Evolutionary conservation across 352 stramenopile species (phyloP).

Genomic region (Phytopythium delawarense): DNA sequence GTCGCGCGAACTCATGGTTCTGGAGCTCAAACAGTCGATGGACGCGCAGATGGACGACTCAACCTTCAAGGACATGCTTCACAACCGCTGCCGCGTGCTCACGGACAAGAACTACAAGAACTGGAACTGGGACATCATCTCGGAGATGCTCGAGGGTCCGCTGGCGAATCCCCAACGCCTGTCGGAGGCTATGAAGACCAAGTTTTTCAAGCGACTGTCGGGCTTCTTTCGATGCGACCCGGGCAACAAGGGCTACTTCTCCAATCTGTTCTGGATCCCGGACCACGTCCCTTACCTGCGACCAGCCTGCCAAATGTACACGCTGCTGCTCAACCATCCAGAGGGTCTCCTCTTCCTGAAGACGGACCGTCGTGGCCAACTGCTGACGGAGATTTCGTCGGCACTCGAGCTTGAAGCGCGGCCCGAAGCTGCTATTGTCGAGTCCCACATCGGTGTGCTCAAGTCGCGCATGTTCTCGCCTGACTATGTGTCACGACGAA

Average conservation of each 20-base stretch:
- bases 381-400: conserved; percentile 83
- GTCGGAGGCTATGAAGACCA: conserved; percentile 90
- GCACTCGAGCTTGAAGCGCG: conserved; percentile 80
- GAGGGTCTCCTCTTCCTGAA: conserved; percentile 87
- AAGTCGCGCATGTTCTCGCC: conserved; percentile 88
- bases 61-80: conserved; percentile 88
- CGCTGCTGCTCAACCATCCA: conserved; percentile 79
- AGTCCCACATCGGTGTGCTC: conserved; percentile 84
- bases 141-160: conserved; percentile 81
- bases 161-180: conserved; percentile 83
- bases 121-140: conserved; percentile 92
- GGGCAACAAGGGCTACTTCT: conserved; percentile 89
- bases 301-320: conserved; percentile 89
- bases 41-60: conserved; percentile 87
- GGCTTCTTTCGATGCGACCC: conserved; percentile 89
- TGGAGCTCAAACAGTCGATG: conserved; percentile 83
- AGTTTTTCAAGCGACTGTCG: conserved; percentile 89
- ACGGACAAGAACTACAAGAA: conserved; percentile 90
- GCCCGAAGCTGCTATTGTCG: conserved; percentile 82
- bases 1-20: conserved; percentile 82
- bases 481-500: conserved; percentile 78
- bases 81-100: conserved; percentile 81
- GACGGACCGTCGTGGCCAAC: conserved; percentile 77
- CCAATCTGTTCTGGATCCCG: conserved; percentile 86
- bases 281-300: conserved; percentile 86